Conservation (phyloP, 1,284 basidiomycete species). For the Marasmius sp. region DNA sequence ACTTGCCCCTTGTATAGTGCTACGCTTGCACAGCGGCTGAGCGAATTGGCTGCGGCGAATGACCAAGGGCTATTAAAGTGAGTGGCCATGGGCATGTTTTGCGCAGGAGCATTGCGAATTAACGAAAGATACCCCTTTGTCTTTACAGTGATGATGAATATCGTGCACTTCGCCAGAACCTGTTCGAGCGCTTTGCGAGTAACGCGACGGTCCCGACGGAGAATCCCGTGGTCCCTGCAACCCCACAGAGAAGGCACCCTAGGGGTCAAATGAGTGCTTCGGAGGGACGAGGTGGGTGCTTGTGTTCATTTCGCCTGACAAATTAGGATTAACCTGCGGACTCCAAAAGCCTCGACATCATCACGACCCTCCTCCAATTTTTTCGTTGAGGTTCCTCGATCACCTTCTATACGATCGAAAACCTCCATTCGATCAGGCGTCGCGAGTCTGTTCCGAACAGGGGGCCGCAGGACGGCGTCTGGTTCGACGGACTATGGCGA, state of each 20-base stretch:
- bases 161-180: conserved; percentile 69
- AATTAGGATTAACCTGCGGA: conserved; percentile 20
- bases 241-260: conserved; percentile 29
- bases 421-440: conserved; percentile 60
- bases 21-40: conserved; percentile 72
- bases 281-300: conserved; percentile 32
- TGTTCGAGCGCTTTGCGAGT: conserved; percentile 71
- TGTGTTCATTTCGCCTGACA: conserved; percentile 6
- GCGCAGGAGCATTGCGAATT: conserved; percentile 1
- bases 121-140: conserved; percentile 5
- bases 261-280: conserved; percentile 22
- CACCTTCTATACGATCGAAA: conserved; percentile 62
- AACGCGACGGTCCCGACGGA: conserved; percentile 59
- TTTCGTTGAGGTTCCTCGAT: conserved; percentile 46
- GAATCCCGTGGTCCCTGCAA: conserved; percentile 54
- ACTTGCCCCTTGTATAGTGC: conserved; percentile 41
- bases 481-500: conserved; percentile 48
- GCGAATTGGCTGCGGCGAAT: conserved; percentile 76
- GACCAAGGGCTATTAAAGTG: conserved; percentile 74
- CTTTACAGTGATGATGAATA: conserved; percentile 73
- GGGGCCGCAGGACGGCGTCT: conserved; percentile 45
- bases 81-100: conserved; percentile 24
- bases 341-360: conserved; percentile 18
- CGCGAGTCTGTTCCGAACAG: conserved; percentile 58
- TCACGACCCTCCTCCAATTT: conserved; percentile 50